These are phyloP conservation scores for Crithidia bombi DNA, from an alignment of 208 protist species.

Conservation along the genomic window DNA sequence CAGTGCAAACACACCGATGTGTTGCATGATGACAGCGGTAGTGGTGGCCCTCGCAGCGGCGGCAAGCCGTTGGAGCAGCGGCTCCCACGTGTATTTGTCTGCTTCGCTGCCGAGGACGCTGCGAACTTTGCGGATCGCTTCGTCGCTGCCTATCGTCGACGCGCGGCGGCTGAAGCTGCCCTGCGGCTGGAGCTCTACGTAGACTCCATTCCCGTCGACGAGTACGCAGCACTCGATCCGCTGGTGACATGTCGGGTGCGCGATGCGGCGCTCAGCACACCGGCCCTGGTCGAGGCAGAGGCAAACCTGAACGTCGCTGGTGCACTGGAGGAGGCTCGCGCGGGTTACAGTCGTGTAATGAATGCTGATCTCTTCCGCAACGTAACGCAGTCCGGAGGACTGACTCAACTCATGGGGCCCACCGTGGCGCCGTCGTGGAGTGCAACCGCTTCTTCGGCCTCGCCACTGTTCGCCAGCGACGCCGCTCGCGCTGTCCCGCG, in stretches of 20 bases:
- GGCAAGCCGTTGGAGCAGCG: neutral
- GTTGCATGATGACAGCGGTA: neutral
- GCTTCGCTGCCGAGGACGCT: conserved; percentile 94
- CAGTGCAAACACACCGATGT: neutral
- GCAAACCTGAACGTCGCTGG: conserved; percentile 68
- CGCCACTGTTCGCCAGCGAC: conserved; percentile 35
- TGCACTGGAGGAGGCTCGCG: conserved; percentile 78
- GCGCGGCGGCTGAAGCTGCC: conserved; percentile 74
- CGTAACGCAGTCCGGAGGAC: conserved; percentile 53
- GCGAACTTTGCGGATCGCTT: conserved; percentile 91
- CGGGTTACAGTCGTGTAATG: conserved; percentile 91
- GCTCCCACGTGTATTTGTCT: conserved; percentile 87
- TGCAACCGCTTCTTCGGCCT: conserved; percentile 11
- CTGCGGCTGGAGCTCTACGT: conserved; percentile 92
- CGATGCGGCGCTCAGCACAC: conserved; percentile 72
- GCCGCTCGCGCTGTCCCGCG: conserved; percentile 23
- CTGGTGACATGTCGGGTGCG: conserved; percentile 66
- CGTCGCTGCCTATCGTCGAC: conserved; percentile 71
- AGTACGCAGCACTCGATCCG: conserved; percentile 80
- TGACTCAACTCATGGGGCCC: conserved; percentile 48
- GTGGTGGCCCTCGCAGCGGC: too few species aligned
- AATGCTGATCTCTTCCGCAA: conserved; percentile 83
- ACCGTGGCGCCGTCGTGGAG: conserved; percentile 6
- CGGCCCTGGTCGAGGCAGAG: conserved; percentile 75
- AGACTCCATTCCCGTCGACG: conserved; percentile 95